A percentile compares a stretch with the other conserved stretches of the same genome.
These are phyloP conservation scores for Pythium brassicae DNA, from an alignment of 352 stramenopile species.

Conservation along the genomic window DNA sequence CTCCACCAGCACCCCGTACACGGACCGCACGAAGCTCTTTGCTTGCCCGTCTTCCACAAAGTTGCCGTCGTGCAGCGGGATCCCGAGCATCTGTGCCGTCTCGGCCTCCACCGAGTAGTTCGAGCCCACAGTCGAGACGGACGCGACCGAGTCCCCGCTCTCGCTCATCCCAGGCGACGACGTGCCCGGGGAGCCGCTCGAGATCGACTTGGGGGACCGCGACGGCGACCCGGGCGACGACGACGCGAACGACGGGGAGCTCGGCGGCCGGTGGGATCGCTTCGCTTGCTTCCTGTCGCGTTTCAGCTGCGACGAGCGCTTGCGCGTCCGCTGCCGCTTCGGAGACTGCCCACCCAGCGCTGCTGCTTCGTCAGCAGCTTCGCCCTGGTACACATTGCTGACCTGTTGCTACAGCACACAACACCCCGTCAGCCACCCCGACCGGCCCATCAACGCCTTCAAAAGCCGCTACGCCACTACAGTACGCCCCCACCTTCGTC, in stretches of 20 bases:
- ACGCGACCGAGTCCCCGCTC: conserved; percentile 51
- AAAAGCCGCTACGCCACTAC: no score
- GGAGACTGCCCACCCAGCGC: conserved; percentile 68
- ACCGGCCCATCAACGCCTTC: no score
- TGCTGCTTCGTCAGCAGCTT: conserved; percentile 83
- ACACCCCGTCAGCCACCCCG: no score
- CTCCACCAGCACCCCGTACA: conserved; percentile 78
- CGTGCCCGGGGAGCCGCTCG: conserved; percentile 41
- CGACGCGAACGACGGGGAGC: conserved; percentile 54
- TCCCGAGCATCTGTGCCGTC: conserved; percentile 69
- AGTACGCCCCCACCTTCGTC: conserved; percentile 53
- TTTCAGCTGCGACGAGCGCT: conserved; percentile 82
- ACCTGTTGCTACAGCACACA: conserved; percentile 29
- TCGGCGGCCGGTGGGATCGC: conserved; percentile 52
- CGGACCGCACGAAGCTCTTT: conserved; percentile 55
- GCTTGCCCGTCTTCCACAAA: conserved; percentile 42
- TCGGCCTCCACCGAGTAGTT: conserved; percentile 83
- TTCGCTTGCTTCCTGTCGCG: conserved; percentile 76
- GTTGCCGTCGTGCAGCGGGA: conserved; percentile 63
- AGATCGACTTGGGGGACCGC: conserved; percentile 47
- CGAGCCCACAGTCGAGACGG: conserved; percentile 50
- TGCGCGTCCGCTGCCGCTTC: conserved; percentile 77
- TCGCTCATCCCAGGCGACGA: conserved; percentile 66
- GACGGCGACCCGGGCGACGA: conserved; percentile 70
- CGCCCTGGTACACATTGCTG: conserved; percentile 81